Conservation (phyloP, 108 stramenopile species). For the Skeletonema menzelii region DNA sequence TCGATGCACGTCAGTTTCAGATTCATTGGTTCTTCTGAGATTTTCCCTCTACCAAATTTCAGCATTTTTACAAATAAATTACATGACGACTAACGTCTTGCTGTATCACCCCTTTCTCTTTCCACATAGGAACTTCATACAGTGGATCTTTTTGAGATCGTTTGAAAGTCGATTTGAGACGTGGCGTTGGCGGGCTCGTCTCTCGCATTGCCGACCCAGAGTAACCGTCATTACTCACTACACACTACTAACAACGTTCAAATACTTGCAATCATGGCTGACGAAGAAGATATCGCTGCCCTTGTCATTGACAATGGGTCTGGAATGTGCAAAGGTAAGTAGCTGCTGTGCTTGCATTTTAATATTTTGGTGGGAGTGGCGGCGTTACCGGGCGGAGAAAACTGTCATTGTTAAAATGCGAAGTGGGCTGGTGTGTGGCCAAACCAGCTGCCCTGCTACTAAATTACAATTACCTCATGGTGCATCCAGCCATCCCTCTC, state of each 20-base stretch:
- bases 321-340: conserved; percentile 95
- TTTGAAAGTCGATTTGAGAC: not conserved
- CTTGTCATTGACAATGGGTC: conserved; percentile 96
- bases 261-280: conserved; percentile 65
- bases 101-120: too few species aligned
- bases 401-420: not conserved
- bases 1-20: too few species aligned
- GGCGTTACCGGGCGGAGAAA: not conserved
- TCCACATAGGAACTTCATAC: not conserved
- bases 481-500: not conserved
- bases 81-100: too few species aligned
- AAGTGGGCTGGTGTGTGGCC: not conserved
- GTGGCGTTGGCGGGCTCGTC: not conserved
- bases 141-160: not conserved
- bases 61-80: too few species aligned
- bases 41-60: too few species aligned
- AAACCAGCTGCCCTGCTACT: too few species aligned
- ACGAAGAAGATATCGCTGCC: conserved; percentile 94
- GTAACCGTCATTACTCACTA: not conserved
- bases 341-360: not conserved
- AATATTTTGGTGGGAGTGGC: not conserved
- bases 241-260: not conserved
- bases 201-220: not conserved
- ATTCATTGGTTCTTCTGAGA: too few species aligned
- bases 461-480: not conserved